Base-by-base conservation (phyloP, 1,284 basidiomycete species). In the Naganishia liquefaciens region DNA sequence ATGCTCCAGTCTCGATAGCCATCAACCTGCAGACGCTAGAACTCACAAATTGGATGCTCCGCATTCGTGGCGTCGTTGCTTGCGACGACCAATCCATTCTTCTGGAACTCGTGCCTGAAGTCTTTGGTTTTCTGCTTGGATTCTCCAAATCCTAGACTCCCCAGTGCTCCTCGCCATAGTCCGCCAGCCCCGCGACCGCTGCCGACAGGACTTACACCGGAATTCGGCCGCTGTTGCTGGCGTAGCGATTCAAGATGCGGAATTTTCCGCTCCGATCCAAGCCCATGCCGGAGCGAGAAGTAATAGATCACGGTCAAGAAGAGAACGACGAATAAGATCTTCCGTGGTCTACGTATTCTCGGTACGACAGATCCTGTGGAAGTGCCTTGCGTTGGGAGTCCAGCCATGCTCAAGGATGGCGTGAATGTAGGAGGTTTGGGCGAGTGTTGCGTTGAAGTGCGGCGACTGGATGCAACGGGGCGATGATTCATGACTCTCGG, bases 261-360 rank as follows among this genome's bases (percentile, higher is more conserved):
- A n/a, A 57, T 46, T 37, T 47, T 46, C 5, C 65, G 61, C 47
- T 66, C 61, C 19, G 69, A 68, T 13, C 76, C 77, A 2, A 79
- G 69, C 0, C 77, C 76, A 68, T 79, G 78, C 13, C 78, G 73
- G 51, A 79, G 72, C 9, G 76, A 76, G 67, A 76, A 77, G 75
- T 76, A 79, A 63, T 79, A 79, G 9, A 79, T 71, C 10, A 73
- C 61, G 54, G 72, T 72, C 70, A 79, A 73, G 61, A 77, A 72
- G 54, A 72, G 70, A 40, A 76, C 25, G 53, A 79, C 71, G 62
- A 76, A 79, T 42, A 79, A 60, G 61, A 79, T 77, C 68, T 78
- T 77, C 17, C 70, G 71, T 13, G 78, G 78, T 44, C 62, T 28
- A 15, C 67, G 54, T 37, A 66, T 62, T 39, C 58, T 51, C 13